Evolutionary conservation across 768 basidiomycete genomes (phyloP).

Genomic region (Leccinum obscurum): DNA sequence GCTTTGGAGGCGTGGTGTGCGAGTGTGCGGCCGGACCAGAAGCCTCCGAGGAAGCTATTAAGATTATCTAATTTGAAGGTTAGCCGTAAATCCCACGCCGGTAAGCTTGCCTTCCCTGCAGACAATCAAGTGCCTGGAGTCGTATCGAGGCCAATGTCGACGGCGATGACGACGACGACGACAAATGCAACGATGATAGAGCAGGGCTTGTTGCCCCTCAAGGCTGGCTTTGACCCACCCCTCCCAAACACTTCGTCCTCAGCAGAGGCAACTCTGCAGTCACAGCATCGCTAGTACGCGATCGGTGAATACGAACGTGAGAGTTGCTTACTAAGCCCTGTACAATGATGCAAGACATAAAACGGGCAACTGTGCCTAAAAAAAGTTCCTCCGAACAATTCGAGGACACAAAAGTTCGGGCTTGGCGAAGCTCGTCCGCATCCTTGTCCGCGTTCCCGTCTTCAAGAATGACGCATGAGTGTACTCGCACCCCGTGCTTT

Average conservation of each 20-base stretch:
- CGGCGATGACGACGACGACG: constrained; percentile 44
- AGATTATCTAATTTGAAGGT: too few relatives aligned
- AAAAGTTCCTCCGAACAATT: too few relatives aligned
- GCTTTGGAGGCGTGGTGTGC: too few relatives aligned
- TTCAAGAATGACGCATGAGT: constrained; percentile 59
- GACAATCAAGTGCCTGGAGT: constrained; percentile 24
- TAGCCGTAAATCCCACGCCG: not conserved
- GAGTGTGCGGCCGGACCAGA: too few relatives aligned
- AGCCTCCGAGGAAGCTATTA: too few relatives aligned
- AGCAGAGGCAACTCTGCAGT: constrained; percentile 55
- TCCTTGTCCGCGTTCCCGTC: constrained; percentile 97
- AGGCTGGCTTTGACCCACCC: constrained; percentile 24
- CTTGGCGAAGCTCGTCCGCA: constrained; percentile 77
- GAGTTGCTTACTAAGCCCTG: too few relatives aligned
- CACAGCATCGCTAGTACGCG: constrained; percentile 24
- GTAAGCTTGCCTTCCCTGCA: not conserved
- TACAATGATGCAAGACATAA: too few relatives aligned
- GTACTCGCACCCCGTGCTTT: constrained; percentile 35
- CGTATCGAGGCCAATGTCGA: constrained; percentile 41
- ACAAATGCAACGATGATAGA: constrained; percentile 22
- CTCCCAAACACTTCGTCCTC: constrained; percentile 19
- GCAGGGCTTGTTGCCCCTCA: constrained; percentile 37
- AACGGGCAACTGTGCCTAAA: too few relatives aligned
- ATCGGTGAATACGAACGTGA: too few relatives aligned
- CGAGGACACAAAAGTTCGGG: constrained; percentile 48